Base-by-base conservation (phyloP, 495 filamentous ascomycete genomes). In the Penicillium ochrochloron region DNA sequence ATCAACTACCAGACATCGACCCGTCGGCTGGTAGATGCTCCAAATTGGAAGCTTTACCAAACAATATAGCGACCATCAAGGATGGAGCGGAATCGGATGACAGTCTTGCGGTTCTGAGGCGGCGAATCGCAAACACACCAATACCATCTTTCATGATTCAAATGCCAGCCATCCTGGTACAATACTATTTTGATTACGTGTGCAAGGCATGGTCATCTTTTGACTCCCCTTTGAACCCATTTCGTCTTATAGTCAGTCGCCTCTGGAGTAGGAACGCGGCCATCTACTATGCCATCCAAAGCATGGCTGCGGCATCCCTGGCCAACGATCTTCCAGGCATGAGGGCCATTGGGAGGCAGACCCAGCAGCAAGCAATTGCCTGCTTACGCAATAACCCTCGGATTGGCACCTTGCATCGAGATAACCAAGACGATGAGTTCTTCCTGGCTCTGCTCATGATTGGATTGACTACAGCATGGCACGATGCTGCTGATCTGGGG, bases 131-230 rank as follows among this genome's bases (percentile, higher is more conserved):
- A n/a, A 64, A 59, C 27, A 66, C 67, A 48, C 37, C 65, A 1
- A 63, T 72, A 34, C 70, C 70, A 27, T 68, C 67, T 1, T 70
- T 72, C 21, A 60, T 72, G 12, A 72, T 72, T 29, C 66, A 72
- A 39, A 63, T 70, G 50, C 70, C 70, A 35, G 67, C 65, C 21
- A 72, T 70, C 25, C 17, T 72, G 19, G 67, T 72, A n/a, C 67
- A 72, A 48, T 72, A 72, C 34, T 72, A 70, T 29, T 72, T 72
- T 31, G 67, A 70, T 56, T 67, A 67, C 9, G 70, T 72, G 19
- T 72, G 70, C 63, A 72, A 70, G 39, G 61, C 68, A 31, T 72
- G 70, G 70, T 72, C 70, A 29, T 72, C 70, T 8, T 72, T 72
- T 58, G 67, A 72, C 58, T 72, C 67, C 10, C 70, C 70, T 25